Evolutionary conservation across 345 rosid species (phyloP), one percentile per base, ranked within the genome.

Genomic region (Citrus maxima): DNA sequence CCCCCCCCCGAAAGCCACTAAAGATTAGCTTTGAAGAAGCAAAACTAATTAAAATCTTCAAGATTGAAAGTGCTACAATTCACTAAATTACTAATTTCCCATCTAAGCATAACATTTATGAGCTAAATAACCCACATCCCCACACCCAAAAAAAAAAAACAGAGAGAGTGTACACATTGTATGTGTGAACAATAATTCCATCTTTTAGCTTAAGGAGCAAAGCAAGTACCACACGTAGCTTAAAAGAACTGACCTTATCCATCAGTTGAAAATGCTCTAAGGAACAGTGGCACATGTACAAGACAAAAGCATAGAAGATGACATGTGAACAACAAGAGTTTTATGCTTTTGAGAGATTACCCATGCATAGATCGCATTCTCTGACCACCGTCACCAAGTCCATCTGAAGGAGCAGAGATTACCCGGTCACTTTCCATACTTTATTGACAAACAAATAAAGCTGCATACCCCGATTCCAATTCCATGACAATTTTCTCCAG

Each of bases 351-450:
- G 68, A 42, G 42, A 54, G 72, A 68, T 85, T 91, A 95, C 98
- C 99, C 99, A 37, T 91, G 96, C 71, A 81, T 80, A 75, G 88
- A 82, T 79, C 90, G 93, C 25, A 81, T 65, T 88, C 85, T 90
- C 56, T 84, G 87, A 78, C 66, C 84, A 72, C 87, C 88, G 72
- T 87, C 87, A 25, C 74, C 38, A 73, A 74, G 78, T 83, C 94
- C 93, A 82, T 85, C 89, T n/a, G 88, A 77, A 66, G 93, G 93
- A 78, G 88, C 82, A 75, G 90, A 82, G 58, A 84, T 75, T 69
- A 86, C 82, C 81, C 77, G 82, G 55, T 92, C 93, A 92, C 93
- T 84, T 88, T 91, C 92, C 99, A 96, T 96, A 78, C 56, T 86
- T 89, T 49, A 79, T 88, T 62, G 79, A 80, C 77, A 82, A 78